A percentile compares a stretch with the other conserved stretches of the same genome.
Evolutionary conservation across 2,329 filamentous ascomycete species (phyloP).

Genomic region (Ophioceras dolichostomum): DNA sequence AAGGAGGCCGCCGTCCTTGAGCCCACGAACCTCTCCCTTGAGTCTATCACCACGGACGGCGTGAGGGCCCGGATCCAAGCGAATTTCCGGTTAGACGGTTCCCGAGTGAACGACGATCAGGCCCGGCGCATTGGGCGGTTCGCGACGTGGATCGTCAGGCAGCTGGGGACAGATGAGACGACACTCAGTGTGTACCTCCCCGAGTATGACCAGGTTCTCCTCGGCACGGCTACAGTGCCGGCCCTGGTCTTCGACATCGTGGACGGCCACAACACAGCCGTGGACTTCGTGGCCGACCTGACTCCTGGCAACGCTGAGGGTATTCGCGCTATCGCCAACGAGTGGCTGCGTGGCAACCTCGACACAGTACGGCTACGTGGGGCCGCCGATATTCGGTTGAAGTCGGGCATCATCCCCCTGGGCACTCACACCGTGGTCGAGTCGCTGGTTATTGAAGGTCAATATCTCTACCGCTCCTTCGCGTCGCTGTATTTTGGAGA

Average conservation of each 20-base stretch:
- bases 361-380: conserved; percentile 59
- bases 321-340: conserved; percentile 69
- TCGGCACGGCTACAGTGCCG: conserved; percentile 69
- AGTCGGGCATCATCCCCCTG: conserved; percentile 66
- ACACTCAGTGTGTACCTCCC: conserved; percentile 69
- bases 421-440: conserved; percentile 67
- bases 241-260: conserved; percentile 63
- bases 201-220: conserved; percentile 63
- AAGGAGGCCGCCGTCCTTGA: conserved; percentile 72
- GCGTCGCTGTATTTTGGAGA: conserved; percentile 49
- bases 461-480: conserved; percentile 54
- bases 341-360: conserved; percentile 76
- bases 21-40: conserved; percentile 72
- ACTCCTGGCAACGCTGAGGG: conserved; percentile 64
- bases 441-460: conserved; percentile 71
- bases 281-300: conserved; percentile 72
- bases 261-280: conserved; percentile 61
- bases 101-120: conserved; percentile 56
- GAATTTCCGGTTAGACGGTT: conserved; percentile 68
- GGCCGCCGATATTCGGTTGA: conserved; percentile 60
- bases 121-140: conserved; percentile 66
- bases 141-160: conserved; percentile 67
- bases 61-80: conserved; percentile 71
- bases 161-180: conserved; percentile 63
- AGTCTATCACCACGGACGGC: conserved; percentile 69